Evolutionary conservation across 2,329 filamentous ascomycete species (phyloP).

Genomic region (Ophiosphaerella korrae): DNA sequence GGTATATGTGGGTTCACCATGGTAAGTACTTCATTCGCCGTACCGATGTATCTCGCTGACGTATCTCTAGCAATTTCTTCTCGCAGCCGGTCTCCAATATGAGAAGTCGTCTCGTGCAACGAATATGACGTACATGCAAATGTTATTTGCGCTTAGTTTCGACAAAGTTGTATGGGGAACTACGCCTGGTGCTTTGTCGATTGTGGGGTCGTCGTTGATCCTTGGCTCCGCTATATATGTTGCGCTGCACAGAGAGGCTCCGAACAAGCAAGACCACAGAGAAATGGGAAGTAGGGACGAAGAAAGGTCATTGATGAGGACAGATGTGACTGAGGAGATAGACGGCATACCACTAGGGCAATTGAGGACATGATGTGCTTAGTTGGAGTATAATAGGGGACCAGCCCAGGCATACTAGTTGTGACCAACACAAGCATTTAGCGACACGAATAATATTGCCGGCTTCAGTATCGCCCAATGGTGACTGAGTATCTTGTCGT

Average conservation of each 20-base stretch:
- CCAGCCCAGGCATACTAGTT: too few relatives aligned
- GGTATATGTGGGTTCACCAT: constrained; percentile 78
- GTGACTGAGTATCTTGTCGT: too few relatives aligned
- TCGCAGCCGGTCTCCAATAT: constrained; percentile 75
- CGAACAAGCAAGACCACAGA: constrained; percentile 23
- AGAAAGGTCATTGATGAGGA: constrained; percentile 39
- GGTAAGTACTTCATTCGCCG: constrained; percentile 41
- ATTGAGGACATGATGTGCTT: neutral
- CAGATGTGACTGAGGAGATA: constrained; percentile 14
- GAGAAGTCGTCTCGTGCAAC: constrained; percentile 69
- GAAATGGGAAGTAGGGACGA: constrained; percentile 35
- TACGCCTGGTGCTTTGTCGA: constrained; percentile 62
- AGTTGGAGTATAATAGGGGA: too few relatives aligned
- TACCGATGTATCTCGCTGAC: neutral
- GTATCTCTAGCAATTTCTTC: constrained; percentile 69
- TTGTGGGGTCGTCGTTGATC: constrained; percentile 67
- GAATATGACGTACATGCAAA: constrained; percentile 72
- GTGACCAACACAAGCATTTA: too few relatives aligned
- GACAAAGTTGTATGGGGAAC: constrained; percentile 69
- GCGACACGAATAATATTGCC: too few relatives aligned
- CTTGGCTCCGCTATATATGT: constrained; percentile 69
- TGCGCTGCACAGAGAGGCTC: constrained; percentile 58
- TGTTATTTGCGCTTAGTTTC: constrained; percentile 69
- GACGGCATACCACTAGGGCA: constrained; percentile 20
- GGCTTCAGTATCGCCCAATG: too few relatives aligned